Base-by-base conservation (phyloP, 1,139 yeast genomes). In the Suhomyces bribrorum region DNA sequence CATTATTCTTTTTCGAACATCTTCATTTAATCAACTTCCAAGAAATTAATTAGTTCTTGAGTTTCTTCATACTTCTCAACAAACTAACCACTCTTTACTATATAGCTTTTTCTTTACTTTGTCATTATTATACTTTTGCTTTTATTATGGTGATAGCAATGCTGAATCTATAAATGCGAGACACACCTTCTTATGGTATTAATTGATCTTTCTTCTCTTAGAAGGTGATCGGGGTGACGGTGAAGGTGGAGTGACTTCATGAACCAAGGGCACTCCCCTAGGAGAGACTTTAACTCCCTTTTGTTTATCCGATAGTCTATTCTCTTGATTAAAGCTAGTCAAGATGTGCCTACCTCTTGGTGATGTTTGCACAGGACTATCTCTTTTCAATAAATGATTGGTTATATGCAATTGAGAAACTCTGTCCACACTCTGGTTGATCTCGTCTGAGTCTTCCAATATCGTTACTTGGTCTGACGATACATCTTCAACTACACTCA, bases 351-450 rank as follows among this genome's bases (percentile, higher is more conserved):
- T 23, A 14, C 35, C 31, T 18, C 35, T 14, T 3, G 38, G 38
- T 5, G 39, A 36, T 2, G 14, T 28, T 7, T 26, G 26, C 5
- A 7, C 17, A 22, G n/a, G 27, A 13, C 28, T 23, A 24, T 17
- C 38, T 22, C 20, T 15, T 31, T 29, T 6, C 23, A 26, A 20
- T 20, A n/a, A 20, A 20, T n/a, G 23, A 5, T 26, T 23, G 23
- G 40, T 34, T 18, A 47, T 43, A 14, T 41, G 35, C 31, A 49
- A 35, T 25, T 48, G 48, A 11, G 49, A 45, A 11, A 49, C 50
- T 4, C 45, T 43, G 26, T 47, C 43, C 5, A 46, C 49, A 17
- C 49, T 45, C 12, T 38, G 44, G 17, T 44, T 41, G 5, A 43
- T 41, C 11, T 45, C 50, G 12, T 44, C 46, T 2, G 46, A 32